These are phyloP conservation scores for Verbena officinalis DNA, from an alignment of 257 asterid genomes.

Conservation along the genomic window DNA sequence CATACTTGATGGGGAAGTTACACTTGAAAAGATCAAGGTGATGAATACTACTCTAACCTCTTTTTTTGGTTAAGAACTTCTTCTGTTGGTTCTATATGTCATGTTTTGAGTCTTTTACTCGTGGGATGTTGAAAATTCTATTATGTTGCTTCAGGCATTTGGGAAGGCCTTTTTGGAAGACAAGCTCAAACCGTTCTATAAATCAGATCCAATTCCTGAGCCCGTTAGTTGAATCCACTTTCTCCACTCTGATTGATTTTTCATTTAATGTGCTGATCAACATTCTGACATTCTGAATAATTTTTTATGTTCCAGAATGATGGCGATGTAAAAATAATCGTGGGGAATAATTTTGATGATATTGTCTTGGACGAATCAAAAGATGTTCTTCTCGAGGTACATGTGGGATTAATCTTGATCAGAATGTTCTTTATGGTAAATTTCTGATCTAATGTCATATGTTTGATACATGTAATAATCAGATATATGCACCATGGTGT, in stretches of 20 bases:
- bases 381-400: slow-evolving; percentile 97
- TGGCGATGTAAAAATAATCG: slow-evolving; percentile 81
- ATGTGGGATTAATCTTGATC: slow-evolving; percentile 2
- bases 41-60: slow-evolving; percentile 11
- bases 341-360: slow-evolving; percentile 59
- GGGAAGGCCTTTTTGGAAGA: slow-evolving; percentile 69
- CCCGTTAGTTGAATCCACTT: slow-evolving; percentile 47
- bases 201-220: slow-evolving; percentile 89
- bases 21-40: slow-evolving; percentile 80
- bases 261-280: slow-evolving; percentile 19
- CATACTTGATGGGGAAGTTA: slow-evolving; percentile 55
- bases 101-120: slow-evolving; percentile 1
- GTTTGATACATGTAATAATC: slow-evolving; percentile 10
- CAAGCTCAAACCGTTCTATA: slow-evolving; percentile 80
- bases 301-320: slow-evolving; percentile 50
- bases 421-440: slow-evolving; percentile 1
- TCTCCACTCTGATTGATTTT: slow-evolving; percentile 14
- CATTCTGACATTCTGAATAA: slow-evolving; percentile 8
- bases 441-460: slow-evolving; percentile 13
- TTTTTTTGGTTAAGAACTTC: slow-evolving; percentile 24
- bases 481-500: slow-evolving; percentile 99
- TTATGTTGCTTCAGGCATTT: slow-evolving; percentile 54
- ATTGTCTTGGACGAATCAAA: slow-evolving; percentile 79
- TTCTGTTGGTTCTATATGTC: slow-evolving; percentile 12
- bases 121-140: no score